Conservation (phyloP, 306 rosid genomes). For the Albizia julibrissin region DNA sequence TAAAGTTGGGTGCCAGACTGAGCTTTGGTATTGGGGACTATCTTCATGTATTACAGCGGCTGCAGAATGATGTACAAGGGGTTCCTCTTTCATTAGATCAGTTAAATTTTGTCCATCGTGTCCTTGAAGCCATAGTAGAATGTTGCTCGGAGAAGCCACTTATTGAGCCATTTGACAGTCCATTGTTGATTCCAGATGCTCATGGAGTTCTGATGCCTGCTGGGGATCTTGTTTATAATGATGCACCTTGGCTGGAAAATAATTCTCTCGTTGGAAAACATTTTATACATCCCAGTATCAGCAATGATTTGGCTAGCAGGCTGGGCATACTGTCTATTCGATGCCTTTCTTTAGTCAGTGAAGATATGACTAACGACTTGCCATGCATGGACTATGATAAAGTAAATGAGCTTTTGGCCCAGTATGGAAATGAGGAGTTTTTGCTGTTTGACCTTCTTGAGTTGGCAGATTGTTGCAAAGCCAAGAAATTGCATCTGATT, state of each 20-base stretch:
- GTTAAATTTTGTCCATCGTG: constrained; percentile 76
- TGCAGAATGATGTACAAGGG: constrained; percentile 74
- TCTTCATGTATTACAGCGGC: constrained; percentile 66
- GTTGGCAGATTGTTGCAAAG: constrained; percentile 95
- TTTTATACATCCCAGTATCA: constrained; percentile 83
- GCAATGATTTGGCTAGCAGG: constrained; percentile 86
- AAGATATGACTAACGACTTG: constrained; percentile 83
- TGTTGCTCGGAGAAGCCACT: constrained; percentile 69
- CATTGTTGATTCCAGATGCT: constrained; percentile 81
- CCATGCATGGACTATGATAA: constrained; percentile 89
- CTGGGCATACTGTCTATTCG: constrained; percentile 87
- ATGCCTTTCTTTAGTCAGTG: constrained; percentile 83
- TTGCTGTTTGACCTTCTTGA: constrained; percentile 92
- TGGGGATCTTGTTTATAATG: constrained; percentile 83
- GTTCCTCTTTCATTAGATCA: constrained; percentile 77
- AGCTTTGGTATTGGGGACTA: constrained; percentile 81
- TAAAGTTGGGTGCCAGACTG: constrained; percentile 72
- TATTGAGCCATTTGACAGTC: constrained; percentile 53
- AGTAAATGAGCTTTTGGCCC: constrained; percentile 75
- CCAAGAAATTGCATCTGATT: constrained; percentile 81
- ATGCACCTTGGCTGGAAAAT: constrained; percentile 95
- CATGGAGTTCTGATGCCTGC: constrained; percentile 73
- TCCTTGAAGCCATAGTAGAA: constrained; percentile 89
- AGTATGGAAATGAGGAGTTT: constrained; percentile 74
- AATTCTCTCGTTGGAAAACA: constrained; percentile 69